Percentiles rank a stretch among this genome's conserved stretches.
Evolutionary conservation across 2,329 filamentous ascomycete genomes (phyloP).

Genomic region (Trichoderma sp.): DNA sequence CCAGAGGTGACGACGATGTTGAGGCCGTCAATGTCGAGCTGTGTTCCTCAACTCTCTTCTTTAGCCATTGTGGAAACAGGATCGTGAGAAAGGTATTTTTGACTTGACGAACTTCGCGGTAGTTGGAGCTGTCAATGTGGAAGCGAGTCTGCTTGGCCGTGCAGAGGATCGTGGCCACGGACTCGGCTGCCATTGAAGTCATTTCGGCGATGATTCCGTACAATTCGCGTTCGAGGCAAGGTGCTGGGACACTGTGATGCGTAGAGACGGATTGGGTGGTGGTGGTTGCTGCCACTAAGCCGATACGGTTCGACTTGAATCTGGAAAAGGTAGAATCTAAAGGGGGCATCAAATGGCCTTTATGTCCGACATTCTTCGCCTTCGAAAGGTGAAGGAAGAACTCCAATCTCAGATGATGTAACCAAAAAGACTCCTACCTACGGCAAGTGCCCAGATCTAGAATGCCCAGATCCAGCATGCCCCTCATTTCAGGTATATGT

Average conservation of each 20-base stretch:
- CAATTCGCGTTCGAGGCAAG: background rate
- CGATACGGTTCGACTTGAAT: background rate
- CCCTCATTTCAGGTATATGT: background rate
- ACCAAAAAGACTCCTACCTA: background rate
- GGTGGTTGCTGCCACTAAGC: background rate
- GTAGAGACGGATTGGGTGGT: background rate
- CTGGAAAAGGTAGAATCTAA: background rate
- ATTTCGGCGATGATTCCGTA: conserved; percentile 35
- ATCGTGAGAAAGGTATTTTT: background rate
- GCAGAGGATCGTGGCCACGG: conserved; percentile 58
- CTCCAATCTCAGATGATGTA: background rate
- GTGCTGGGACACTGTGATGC: background rate
- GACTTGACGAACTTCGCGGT: conserved; percentile 53
- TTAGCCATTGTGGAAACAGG: background rate
- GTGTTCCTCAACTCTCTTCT: background rate
- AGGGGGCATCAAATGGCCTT: background rate
- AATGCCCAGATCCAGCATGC: background rate
- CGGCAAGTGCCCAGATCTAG: background rate
- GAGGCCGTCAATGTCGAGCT: conserved; percentile 75
- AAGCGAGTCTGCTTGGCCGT: conserved; percentile 70
- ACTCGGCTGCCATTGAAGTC: conserved; percentile 54
- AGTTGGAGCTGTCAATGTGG: conserved; percentile 58
- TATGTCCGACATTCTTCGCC: background rate
- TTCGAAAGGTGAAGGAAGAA: too few species aligned
- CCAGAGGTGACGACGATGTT: conserved; percentile 63